Base-by-base conservation (phyloP, 2,329 filamentous ascomycete genomes). In the Xylaria sp. region DNA sequence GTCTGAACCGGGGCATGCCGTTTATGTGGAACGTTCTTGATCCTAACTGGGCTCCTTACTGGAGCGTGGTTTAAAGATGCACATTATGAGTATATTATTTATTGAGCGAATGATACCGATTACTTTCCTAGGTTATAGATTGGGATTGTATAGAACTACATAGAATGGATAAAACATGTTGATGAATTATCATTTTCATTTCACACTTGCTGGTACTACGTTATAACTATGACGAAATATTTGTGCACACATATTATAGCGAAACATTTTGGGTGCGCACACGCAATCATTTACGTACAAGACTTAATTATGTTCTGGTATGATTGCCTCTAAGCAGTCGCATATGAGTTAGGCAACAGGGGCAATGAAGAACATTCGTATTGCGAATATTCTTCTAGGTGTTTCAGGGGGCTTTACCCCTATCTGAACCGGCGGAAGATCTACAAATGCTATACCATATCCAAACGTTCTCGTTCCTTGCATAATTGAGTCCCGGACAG, bases 1-100 rank as follows among this genome's bases (percentile, higher is more conserved):
- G 83, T 0, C 76, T 85, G 53, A 80, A 78, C 70, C 78, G 81
- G 67, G 83, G 83, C 1, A 84, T 84, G 83, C 84, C 84, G 6
- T 85, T 84, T 68, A 54, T 85, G 1, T 86, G 78, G 78, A 75
- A 74, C 49, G 73, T 71, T 1, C 38, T 73, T 13, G 70, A 73
- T 28, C 70, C 71, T 2, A 63, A 71, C 60, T 65, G 64, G 36
- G 67, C 65, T 13, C 54, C 65, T 36, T 73, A 66, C 56, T 71
- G 69, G 70, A 62, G 58, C 23, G 66, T 67, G 13, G 70, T 71
- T 13, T 71, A 66, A 10, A 49, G 38, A 10, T 28, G 17, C 31
- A 28, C 44, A 4, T n/a, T 20, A 33, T 42, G 31, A 46, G 31
- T 9, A 17, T 13, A 28, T 28, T 11, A 6, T 36, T 28, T 20